Percentiles rank a stretch among this genome's conserved stretches.
phyloP scores from a whole-genome alignment of 2,329 filamentous ascomycete genomes.

The Grosmannia penicillata region DNA sequence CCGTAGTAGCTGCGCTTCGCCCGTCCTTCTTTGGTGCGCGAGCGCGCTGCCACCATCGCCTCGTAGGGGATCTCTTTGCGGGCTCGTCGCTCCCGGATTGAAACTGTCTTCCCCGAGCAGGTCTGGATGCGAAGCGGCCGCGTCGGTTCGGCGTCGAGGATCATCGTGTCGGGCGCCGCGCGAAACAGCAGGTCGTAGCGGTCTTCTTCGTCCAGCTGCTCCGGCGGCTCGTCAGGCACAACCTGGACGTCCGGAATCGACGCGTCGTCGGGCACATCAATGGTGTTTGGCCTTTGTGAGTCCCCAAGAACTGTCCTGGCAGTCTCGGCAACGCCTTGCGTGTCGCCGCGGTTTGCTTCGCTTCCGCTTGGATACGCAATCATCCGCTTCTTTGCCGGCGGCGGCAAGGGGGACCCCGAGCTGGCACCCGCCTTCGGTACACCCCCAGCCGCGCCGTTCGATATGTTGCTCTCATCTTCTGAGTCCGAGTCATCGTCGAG shows the following conservation, averaged over 20 bases:
- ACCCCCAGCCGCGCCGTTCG: not conserved
- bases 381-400: conserved; percentile 4
- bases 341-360: not conserved
- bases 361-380: not conserved
- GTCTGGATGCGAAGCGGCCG: conserved; percentile 16
- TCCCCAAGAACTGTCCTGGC: not conserved
- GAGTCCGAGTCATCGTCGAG: conserved; percentile 9
- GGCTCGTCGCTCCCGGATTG: conserved; percentile 38
- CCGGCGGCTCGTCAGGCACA: not conserved
- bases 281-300: not conserved
- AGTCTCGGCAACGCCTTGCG: not conserved
- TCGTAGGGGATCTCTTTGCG: conserved; percentile 41
- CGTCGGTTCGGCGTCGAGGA: not conserved
- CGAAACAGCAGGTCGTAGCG: conserved; percentile 10
- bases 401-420: too few species aligned
- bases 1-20: conserved; percentile 76
- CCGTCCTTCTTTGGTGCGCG: conserved; percentile 49
- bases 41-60: conserved; percentile 51
- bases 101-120: conserved; percentile 40
- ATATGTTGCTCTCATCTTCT: not conserved
- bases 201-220: conserved; percentile 5
- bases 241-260: conserved; percentile 3
- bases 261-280: not conserved
- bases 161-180: not conserved
- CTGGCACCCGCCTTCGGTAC: too few species aligned